Base-by-base conservation (phyloP, 495 filamentous ascomycete species). In the Acidomyces sp. region DNA sequence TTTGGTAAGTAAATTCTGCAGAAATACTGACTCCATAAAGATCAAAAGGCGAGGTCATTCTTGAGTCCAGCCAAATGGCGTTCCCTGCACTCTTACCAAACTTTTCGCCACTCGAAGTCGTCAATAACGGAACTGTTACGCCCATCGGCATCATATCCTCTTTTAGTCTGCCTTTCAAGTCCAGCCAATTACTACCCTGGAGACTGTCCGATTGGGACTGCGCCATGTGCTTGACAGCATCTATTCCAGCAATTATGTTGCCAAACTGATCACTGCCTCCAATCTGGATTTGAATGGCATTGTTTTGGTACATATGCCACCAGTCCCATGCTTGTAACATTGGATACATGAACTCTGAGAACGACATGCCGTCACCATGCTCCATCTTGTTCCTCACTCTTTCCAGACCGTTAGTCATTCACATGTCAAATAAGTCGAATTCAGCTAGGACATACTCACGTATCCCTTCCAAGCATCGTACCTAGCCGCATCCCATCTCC, bases 301-400 rank as follows among this genome's bases (percentile, higher is more conserved):
- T 67, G 2, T 56, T 64, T 17, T 62, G 55, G 53, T 80, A 86
- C 61, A 96, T 65, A 39, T 75, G 59, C 80, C 81, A 95, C 78
- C 85, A 99, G 59, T 99, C 90, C 77, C 86, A 96, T n/a, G 77
- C 82, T 58, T 99, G 90, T 48, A 99, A 70, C 17, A 96, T 57
- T 11, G 93, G 90, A 49, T 99, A 99, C 2, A 73, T 67, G 56
- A 99, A 94, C 60, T 99, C 90, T 15, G 83, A 77, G 49, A 88
- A 83, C 6, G 87, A 90, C 75, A 99, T 84, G 38, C 90, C 90
- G 37, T 88, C 80, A 0, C 83, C 83, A 17, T 73, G 75, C 18
- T 66, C 64, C 71, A 96, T 71, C 41, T 80, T 81, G 10, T 68
- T 78, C 59, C 82, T 90, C 38, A 95, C 90, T 17, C 85, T 88